These are phyloP conservation scores for Aspergillus tamarii DNA, from an alignment of 2,329 filamentous ascomycete genomes.

Conservation along the genomic window DNA sequence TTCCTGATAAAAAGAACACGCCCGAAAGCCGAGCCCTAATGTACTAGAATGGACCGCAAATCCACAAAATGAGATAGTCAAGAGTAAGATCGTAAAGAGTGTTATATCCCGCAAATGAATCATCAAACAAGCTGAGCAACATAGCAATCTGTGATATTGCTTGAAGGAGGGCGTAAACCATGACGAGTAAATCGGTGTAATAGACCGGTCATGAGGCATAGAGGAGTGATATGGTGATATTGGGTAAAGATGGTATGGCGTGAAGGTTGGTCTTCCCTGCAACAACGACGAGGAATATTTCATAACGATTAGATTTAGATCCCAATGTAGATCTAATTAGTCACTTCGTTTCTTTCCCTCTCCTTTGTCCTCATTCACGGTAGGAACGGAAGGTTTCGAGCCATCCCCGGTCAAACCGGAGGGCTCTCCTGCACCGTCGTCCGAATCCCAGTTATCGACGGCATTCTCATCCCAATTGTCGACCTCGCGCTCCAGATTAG, in stretches of 20 bases:
- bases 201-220: conserved; percentile 1
- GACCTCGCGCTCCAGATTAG: conserved; percentile 74
- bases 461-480: conserved; percentile 94
- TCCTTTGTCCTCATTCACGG: conserved; percentile 23
- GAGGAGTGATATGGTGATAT: not conserved
- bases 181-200: not conserved
- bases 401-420: conserved; percentile 19
- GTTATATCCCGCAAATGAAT: not conserved
- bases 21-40: not conserved
- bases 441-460: conserved; percentile 67
- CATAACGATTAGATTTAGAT: not conserved
- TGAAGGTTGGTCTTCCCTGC: not conserved
- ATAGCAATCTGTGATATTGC: not conserved
- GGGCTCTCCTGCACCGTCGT: conserved; percentile 47
- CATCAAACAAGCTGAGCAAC: not conserved
- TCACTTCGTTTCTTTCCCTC: conserved; percentile 38
- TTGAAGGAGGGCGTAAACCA: not conserved
- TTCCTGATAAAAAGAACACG: conserved; percentile 6
- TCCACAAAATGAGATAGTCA: not conserved
- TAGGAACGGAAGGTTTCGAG: conserved; percentile 25
- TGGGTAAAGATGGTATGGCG: not conserved
- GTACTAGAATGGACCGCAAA: not conserved
- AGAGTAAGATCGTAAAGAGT: conserved; percentile 5
- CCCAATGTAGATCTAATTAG: conserved; percentile 21
- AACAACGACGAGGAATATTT: not conserved